phyloP scores from a whole-genome alignment of 805 yeast species.

The Komagataella mondaviorum region DNA sequence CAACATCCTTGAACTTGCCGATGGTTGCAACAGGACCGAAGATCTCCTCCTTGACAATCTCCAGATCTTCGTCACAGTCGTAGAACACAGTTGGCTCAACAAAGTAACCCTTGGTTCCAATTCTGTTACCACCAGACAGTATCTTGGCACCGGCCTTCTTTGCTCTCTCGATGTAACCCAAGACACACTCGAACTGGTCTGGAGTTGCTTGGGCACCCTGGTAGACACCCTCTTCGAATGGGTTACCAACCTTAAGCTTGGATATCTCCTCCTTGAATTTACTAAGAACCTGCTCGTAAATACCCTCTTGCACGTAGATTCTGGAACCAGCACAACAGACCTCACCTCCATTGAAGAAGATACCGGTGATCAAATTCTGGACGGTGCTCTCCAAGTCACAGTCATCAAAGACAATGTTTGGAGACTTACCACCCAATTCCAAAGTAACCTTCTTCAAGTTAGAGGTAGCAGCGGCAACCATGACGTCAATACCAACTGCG shows the following conservation, averaged over 20 bases:
- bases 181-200: constrained; percentile 64
- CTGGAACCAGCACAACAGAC: constrained; percentile 94
- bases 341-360: constrained; percentile 91
- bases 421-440: constrained; percentile 96
- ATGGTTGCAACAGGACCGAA: constrained; percentile 89
- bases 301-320: constrained; percentile 71
- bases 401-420: constrained; percentile 79
- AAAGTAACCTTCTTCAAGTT: constrained; percentile 83
- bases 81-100: constrained; percentile 65
- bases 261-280: constrained; percentile 43
- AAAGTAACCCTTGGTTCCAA: constrained; percentile 50
- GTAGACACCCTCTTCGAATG: constrained; percentile 62
- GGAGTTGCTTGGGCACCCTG: constrained; percentile 92
- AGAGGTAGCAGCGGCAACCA: constrained; percentile 68
- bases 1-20: constrained; percentile 68
- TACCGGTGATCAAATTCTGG: constrained; percentile 65
- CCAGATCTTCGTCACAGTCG: constrained; percentile 53
- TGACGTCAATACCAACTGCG: constrained; percentile 63
- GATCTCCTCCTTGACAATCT: constrained; percentile 64
- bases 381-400: constrained; percentile 70
- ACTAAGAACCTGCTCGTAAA: constrained; percentile 64
- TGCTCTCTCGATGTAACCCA: constrained; percentile 68
- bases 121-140: constrained; percentile 47
- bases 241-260: constrained; percentile 58
- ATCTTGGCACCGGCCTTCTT: constrained; percentile 72